Base-by-base conservation (phyloP, 306 rosid genomes). In the Trifolium repens region DNA sequence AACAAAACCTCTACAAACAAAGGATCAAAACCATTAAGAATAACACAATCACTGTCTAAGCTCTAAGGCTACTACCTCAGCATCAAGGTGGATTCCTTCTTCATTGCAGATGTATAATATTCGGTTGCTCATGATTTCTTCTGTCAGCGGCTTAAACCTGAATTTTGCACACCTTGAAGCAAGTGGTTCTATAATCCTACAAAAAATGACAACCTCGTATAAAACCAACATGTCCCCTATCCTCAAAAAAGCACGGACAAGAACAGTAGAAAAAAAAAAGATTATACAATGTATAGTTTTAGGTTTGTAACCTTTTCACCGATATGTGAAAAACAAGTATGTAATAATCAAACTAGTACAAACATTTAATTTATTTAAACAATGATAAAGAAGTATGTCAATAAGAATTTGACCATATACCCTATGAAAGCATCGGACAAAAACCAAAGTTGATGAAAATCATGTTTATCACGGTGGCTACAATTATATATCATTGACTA, bases 111-210 rank as follows among this genome's bases (percentile, higher is more conserved):
- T 94, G 84, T 89, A 86, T 79, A 59, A 26, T 86, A 94, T 75
- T 42, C 97, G 88, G 72, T 37, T 87, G 76, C 81, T 86, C 99
- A 92, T 87, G 70, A 94, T 88, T 43, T 89, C 98, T 83, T 89
- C 92, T 42, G 99, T 85, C 72, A 96, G 83, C n/a, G 90, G 98
- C 87, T 96, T 96, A 89, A 96, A 96, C 89, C 99, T 92, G 84
- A 92, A 92, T 83, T 96, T 96, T 39, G 98, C 96, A 86, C 97
- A 92, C 82, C 93, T 92, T 14, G 98, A 96, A 76, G 99, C 97
- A 81, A 92, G 99, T 73, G 99, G 97, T 78, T 96, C 99, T 68
- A 92, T 92, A 80, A 94, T 94, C 93, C 97, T 94, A 79, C 82
- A 73, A 19, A 78, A 78, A 73, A 22, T 16, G 40, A 62, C 54